Percentiles rank a stretch among this genome's conserved stretches.
phyloP scores from a whole-genome alignment of 192 early-diverging fungal genomes.

The Gryganskiella cystojenkinii region DNA sequence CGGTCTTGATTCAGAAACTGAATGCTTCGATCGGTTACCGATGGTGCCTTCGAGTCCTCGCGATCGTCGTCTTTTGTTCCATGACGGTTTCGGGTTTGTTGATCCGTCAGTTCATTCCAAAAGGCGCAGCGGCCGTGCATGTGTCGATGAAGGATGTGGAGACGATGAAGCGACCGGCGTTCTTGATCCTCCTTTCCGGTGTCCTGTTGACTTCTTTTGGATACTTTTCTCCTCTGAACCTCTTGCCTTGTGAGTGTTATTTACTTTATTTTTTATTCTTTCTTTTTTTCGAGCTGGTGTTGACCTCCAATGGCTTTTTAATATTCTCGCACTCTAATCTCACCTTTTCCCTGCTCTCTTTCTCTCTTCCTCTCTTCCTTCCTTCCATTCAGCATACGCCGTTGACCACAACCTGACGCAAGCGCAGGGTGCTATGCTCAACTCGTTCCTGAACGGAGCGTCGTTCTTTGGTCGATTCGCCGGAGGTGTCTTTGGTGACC shows the following conservation, averaged over 20 bases:
- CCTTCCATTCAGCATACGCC: conserved; percentile 34
- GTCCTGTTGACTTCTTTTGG: conserved; percentile 60
- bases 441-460: conserved; percentile 57
- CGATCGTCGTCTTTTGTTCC: conserved; percentile 67
- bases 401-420: conserved; percentile 38
- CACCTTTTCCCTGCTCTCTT: background rate
- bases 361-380: conserved; percentile 1
- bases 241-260: conserved; percentile 26
- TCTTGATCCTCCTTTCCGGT: conserved; percentile 51
- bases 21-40: conserved; percentile 66
- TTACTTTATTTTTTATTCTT: background rate
- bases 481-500: conserved; percentile 58
- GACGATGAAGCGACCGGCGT: conserved; percentile 51
- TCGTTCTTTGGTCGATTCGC: conserved; percentile 61
- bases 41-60: conserved; percentile 73
- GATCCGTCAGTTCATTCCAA: conserved; percentile 51
- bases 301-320: conserved; percentile 8
- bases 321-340: background rate
- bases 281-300: conserved; percentile 8
- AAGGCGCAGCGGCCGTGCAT: conserved; percentile 21
- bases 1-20: conserved; percentile 64
- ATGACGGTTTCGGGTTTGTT: conserved; percentile 34
- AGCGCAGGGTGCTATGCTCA: conserved; percentile 44
- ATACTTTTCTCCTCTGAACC: conserved; percentile 47
- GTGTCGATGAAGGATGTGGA: conserved; percentile 49